Evolutionary conservation across 768 basidiomycete genomes (phyloP), one percentile per base, ranked within the genome.

Genomic region (Leucosporidium scottii): DNA sequence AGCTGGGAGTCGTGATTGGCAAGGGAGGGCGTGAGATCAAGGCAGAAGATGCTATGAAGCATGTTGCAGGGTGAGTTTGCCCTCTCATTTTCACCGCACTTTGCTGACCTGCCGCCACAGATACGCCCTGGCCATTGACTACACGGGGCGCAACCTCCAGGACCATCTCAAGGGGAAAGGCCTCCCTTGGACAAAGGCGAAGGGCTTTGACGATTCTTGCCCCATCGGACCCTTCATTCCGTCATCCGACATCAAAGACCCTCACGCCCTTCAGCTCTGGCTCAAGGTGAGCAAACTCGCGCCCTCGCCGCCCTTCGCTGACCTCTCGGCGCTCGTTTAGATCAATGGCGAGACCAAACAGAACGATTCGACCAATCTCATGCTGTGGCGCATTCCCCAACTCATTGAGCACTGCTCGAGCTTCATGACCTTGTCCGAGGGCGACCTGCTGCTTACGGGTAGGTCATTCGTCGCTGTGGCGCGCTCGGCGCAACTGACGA

Each of bases 171-270:
- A 93, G 81, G 89, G 87, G 75, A 87, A 86, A 59, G 91, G 96
- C 15, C 83, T 98, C 25, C 96, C 96, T 1, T 99, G 96, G 96
- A 86, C 87, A n/a, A 84, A 92, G 17, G 90, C 87, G 3, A 98
- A 99, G 78, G 94, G 94, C 1, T 96, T 97, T 73, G 94, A 99
- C 78, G 93, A 92, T 0, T 97, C 93, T 70, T 87, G 92, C 44
- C 67, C 30, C 12, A 66, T 65, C 74, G 91, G 90, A 65, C 80
- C 84, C 3, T 96, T 92, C 81, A 87, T 99, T 69, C 87, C 91
- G 4, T 90, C 88, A 76, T 79, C 83, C 17, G 73, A 80, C 36
- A 79, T 96, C 27, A 53, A 78, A 44, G 87, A 96, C 73, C 85
- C 90, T 23, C 85, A 92, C 73, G 83, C 88, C 73, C 83, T 98